These are phyloP conservation scores for Apiospora saccharicola DNA, from an alignment of 2,329 filamentous ascomycete species.

Conservation along the genomic window DNA sequence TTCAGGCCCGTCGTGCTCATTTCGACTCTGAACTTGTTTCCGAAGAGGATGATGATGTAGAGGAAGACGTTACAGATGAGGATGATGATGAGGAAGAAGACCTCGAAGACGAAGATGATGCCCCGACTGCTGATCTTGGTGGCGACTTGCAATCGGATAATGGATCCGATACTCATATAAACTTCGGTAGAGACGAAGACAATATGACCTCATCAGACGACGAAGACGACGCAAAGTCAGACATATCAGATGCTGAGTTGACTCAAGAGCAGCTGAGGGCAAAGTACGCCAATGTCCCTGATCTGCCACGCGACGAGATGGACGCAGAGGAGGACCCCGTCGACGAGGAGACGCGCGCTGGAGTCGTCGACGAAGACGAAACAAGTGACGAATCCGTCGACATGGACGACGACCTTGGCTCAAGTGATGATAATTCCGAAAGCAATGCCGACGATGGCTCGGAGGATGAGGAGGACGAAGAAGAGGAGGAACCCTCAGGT, in stretches of 20 bases:
- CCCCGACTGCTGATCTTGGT: constrained; percentile 47
- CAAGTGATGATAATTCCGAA: constrained; percentile 58
- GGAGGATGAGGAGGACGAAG: constrained; percentile 49
- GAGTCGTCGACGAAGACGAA: constrained; percentile 49
- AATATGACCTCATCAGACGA: constrained; percentile 72
- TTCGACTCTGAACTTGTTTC: constrained; percentile 59
- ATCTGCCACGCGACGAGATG: constrained; percentile 46
- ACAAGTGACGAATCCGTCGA: constrained; percentile 71
- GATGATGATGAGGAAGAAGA: constrained; percentile 59
- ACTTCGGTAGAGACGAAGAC: constrained; percentile 58
- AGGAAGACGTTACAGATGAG: constrained; percentile 50
- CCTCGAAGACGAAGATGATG: constrained; percentile 53
- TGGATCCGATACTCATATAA: constrained; percentile 41
- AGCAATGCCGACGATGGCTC: constrained; percentile 52
- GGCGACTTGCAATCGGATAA: constrained; percentile 26
- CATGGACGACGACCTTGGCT: constrained; percentile 72
- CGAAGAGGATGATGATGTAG: constrained; percentile 49
- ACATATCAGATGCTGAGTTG: constrained; percentile 67
- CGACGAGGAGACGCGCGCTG: constrained; percentile 2
- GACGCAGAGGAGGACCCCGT: constrained; percentile 32
- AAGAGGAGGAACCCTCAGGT: constrained; percentile 53
- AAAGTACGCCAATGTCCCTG: constrained; percentile 73
- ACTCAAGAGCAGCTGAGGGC: constrained; percentile 73
- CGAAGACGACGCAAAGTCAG: constrained; percentile 61
- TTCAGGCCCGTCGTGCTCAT: constrained; percentile 66